phyloP scores from a whole-genome alignment of 2,329 filamentous ascomycete species.

The Nemania sp. region DNA sequence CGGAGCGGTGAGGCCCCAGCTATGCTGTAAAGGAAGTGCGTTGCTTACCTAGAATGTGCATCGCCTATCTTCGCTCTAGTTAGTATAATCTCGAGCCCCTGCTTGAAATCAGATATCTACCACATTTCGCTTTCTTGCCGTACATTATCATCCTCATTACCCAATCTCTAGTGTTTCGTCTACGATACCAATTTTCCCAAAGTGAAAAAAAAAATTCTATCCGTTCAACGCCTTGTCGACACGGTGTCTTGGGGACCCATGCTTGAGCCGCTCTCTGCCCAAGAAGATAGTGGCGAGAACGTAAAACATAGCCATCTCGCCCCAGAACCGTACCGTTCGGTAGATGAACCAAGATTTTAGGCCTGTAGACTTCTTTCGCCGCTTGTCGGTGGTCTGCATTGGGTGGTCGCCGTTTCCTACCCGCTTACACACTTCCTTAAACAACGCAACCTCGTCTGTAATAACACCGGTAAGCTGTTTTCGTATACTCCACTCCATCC shows the following conservation, averaged over 20 bases:
- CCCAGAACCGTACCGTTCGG: slow-evolving; percentile 12
- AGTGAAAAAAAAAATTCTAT: background rate
- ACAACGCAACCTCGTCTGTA: slow-evolving; percentile 78
- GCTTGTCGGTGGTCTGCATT: background rate
- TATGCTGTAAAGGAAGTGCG: too few species aligned
- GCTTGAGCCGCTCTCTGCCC: slow-evolving; percentile 17
- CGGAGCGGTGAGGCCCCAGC: too few species aligned
- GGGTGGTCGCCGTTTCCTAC: slow-evolving; percentile 7
- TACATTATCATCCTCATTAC: too few species aligned
- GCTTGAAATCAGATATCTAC: too few species aligned
- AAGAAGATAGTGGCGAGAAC: slow-evolving; percentile 19
- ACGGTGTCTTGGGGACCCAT: slow-evolving; percentile 25
- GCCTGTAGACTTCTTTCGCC: background rate
- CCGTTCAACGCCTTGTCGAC: slow-evolving; percentile 27
- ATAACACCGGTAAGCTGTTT: slow-evolving; percentile 77
- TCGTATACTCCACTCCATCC: slow-evolving; percentile 81
- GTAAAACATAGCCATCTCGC: slow-evolving; percentile 23
- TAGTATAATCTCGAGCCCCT: too few species aligned
- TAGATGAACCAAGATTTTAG: slow-evolving; percentile 4
- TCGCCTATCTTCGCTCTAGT: too few species aligned
- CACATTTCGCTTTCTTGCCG: too few species aligned
- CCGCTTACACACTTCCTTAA: slow-evolving; percentile 60
- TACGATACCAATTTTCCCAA: background rate
- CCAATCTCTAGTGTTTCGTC: background rate
- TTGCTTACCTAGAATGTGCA: too few species aligned